Base-by-base conservation (phyloP, 2,329 filamentous ascomycete species). In the Drechslerella coelobrocha region DNA sequence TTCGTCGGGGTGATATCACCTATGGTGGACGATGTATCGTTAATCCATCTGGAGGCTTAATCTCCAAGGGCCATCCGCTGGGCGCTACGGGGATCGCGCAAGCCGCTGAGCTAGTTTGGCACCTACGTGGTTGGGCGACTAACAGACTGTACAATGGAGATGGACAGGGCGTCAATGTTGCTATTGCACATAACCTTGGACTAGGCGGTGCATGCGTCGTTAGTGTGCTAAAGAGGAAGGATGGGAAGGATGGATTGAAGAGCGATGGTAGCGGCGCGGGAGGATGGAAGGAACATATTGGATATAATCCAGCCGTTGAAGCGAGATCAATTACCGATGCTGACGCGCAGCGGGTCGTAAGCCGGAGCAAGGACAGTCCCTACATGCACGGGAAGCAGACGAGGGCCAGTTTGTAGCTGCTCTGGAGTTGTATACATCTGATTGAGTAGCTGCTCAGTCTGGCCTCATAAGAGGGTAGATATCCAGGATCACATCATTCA, bases 61-160 rank as follows among this genome's bases (percentile, higher is more conserved):
- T 97, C 77, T 94, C 90, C 73, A 97, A 97, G 82, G 94, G 93
- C 41, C 93, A 97, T 79, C 93, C 94, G 0, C 86, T 97, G 2
- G 93, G 93, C 31, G 93, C 93, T 0, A 96, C 91, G 0, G 93
- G 94, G n/a, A 84, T 97, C 56, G 94, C 93, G 10, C 93, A 97
- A 81, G 97, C 92, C 78, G 91, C 93, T 3, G 93, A 97, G 81
- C 83, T 97, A 10, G 90, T 95, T 26, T 97, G 93, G 93, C 93
- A 97, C 77, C 83, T 97, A 75, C 86, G 93, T 73, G 93, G 93
- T 10, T 97, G 93, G 93, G 93, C 93, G 19, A 96, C 94, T 80
- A 97, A 97, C 82, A 85, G 93, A 41, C 81, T 86, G 14, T 84
- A 89, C 0, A 81, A 85, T 19, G 83, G 84, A 65, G 68, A 72